Evolutionary conservation across 192 early-diverging fungal genomes (phyloP).

Genomic region (Polychytrium aggregatum): DNA sequence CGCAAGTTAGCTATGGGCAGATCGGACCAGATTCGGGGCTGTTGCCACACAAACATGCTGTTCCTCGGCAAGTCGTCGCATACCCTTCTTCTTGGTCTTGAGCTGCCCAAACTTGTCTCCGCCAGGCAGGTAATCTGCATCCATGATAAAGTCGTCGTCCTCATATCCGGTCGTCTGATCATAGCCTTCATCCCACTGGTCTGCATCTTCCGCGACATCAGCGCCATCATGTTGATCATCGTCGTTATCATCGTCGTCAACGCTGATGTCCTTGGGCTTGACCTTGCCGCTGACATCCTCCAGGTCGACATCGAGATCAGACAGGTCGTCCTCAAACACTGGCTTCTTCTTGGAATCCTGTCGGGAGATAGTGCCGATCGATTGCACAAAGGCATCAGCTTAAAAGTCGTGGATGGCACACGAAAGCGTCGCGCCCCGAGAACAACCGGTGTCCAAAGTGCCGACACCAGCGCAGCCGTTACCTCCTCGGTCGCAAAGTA

Average conservation of each 20-base stretch:
- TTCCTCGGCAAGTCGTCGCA: conserved; percentile 2
- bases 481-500: conserved; percentile 43
- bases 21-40: too few species aligned
- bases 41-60: conserved; percentile 1
- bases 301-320: conserved; percentile 77
- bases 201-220: conserved; percentile 14
- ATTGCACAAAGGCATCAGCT: too few species aligned
- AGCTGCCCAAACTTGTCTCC: conserved; percentile 40
- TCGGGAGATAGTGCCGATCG: too few species aligned
- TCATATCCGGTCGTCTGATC: conserved; percentile 28
- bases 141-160: conserved; percentile 80
- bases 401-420: too few species aligned
- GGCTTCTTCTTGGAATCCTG: conserved; percentile 43
- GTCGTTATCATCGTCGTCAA: conserved; percentile 23
- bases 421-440: too few species aligned
- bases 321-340: conserved; percentile 77
- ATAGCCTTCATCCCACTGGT: conserved; percentile 20
- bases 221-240: conserved; percentile 11
- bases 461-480: background rate
- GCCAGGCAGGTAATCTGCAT: conserved; percentile 77
- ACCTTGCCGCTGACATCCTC: conserved; percentile 37
- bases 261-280: conserved; percentile 11
- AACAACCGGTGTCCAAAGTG: too few species aligned
- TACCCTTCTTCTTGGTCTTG: conserved; percentile 6
- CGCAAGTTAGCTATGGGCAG: too few species aligned